phyloP scores from a whole-genome alignment of 2,329 filamentous ascomycete genomes.

The Hyphodiscus sp. region DNA sequence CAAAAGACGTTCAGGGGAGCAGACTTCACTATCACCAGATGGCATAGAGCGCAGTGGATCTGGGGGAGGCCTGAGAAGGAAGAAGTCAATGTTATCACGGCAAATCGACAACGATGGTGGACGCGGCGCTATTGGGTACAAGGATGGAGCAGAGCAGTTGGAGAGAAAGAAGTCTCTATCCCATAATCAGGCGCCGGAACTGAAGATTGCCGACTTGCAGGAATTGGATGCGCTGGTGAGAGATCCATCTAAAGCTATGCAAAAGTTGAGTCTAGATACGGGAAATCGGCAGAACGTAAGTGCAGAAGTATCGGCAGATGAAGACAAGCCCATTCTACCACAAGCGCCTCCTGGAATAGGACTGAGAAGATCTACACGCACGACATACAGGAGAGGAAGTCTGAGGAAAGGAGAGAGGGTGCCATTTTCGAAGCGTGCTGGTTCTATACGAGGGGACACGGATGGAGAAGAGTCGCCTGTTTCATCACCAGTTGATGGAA shows the following conservation, averaged over 20 bases:
- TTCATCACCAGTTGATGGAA: slow-evolving; percentile 40
- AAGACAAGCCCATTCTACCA: slow-evolving; percentile 83
- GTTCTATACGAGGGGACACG: slow-evolving; percentile 52
- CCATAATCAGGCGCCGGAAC: slow-evolving; percentile 42
- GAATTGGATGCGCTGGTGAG: slow-evolving; percentile 76
- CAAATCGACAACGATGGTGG: slow-evolving; percentile 73
- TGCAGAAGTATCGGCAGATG: slow-evolving; percentile 36
- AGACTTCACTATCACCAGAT: slow-evolving; percentile 51
- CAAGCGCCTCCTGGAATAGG: slow-evolving; percentile 68
- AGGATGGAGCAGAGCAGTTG: slow-evolving; percentile 76
- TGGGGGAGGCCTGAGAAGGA: slow-evolving; percentile 62
- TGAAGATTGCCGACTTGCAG: slow-evolving; percentile 54
- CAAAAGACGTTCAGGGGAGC: slow-evolving; percentile 74
- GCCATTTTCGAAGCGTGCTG: slow-evolving; percentile 67
- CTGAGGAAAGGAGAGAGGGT: slow-evolving; percentile 70
- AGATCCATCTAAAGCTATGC: slow-evolving; percentile 66
- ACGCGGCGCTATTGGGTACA: slow-evolving; percentile 55
- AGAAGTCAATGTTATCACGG: slow-evolving; percentile 91
- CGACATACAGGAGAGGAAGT: slow-evolving; percentile 84
- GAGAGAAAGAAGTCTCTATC: slow-evolving; percentile 64
- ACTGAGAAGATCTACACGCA: slow-evolving; percentile 82
- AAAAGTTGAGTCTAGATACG: slow-evolving; percentile 50
- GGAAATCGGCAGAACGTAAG: slow-evolving; percentile 22
- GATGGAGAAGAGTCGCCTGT: slow-evolving; percentile 45
- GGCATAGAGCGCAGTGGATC: slow-evolving; percentile 48